Conservation (phyloP, 352 stramenopile genomes). For the Blastocystis sp. region DNA sequence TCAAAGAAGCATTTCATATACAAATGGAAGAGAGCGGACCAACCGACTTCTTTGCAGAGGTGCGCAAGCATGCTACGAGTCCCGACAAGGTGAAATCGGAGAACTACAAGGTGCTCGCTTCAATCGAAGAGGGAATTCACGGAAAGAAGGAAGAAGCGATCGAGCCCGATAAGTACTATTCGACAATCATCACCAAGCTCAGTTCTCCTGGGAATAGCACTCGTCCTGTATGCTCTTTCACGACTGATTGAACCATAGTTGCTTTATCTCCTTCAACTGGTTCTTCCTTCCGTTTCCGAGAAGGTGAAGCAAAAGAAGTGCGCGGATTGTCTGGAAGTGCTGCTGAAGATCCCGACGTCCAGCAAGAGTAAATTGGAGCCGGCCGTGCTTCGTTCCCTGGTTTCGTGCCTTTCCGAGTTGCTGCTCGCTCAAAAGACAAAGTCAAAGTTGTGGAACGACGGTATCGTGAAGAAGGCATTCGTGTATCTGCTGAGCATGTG, state of each 20-base stretch:
- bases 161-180: constrained; percentile 27
- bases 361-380: background rate
- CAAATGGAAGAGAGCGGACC: background rate
- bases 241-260: constrained; percentile 15
- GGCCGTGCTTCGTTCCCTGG: constrained; percentile 13
- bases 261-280: constrained; percentile 58
- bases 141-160: constrained; percentile 34
- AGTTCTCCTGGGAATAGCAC: background rate
- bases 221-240: constrained; percentile 13
- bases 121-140: constrained; percentile 32
- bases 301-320: background rate
- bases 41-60: constrained; percentile 21
- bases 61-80: constrained; percentile 22
- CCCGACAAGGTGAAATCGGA: constrained; percentile 26
- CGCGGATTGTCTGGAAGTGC: background rate
- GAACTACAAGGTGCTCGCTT: constrained; percentile 15
- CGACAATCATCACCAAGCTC: background rate
- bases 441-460: background rate
- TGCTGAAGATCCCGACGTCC: constrained; percentile 10
- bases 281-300: constrained; percentile 36
- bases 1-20: background rate
- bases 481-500: constrained; percentile 39
- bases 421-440: constrained; percentile 6
- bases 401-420: background rate
- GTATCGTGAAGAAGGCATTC: constrained; percentile 44